Conservation (phyloP, 139 green algal genomes). For the Bryopsis sp. region DNA sequence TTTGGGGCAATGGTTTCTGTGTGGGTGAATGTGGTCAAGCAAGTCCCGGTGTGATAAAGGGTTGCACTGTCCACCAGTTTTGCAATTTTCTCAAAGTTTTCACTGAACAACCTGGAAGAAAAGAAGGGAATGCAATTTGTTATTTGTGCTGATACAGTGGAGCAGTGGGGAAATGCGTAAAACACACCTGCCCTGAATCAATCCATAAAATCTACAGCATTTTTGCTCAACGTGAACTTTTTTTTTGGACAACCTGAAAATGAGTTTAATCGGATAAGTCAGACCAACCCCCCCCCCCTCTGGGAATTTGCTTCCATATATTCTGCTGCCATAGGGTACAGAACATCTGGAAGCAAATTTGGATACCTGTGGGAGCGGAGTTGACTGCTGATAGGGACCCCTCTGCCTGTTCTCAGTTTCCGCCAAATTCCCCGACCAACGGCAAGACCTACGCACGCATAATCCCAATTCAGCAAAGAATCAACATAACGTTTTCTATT, state of each 20-base stretch:
- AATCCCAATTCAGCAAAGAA: background rate
- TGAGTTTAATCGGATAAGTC: too few relatives aligned
- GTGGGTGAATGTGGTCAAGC: constrained; percentile 18
- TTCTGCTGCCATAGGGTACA: too few relatives aligned
- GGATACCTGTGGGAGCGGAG: constrained; percentile 31
- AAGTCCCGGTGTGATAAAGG: constrained; percentile 38
- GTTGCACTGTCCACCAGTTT: constrained; percentile 34
- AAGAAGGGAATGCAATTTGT: background rate
- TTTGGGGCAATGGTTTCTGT: background rate
- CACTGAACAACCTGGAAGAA: constrained; percentile 21
- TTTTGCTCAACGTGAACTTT: too few relatives aligned
- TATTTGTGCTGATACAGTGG: background rate
- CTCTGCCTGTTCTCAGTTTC: constrained; percentile 28
- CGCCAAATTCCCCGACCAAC: constrained; percentile 41
- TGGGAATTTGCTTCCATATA: too few relatives aligned
- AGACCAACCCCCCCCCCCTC: too few relatives aligned
- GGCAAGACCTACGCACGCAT: constrained; percentile 24
- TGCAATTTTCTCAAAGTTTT: constrained; percentile 29
- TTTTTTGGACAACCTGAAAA: too few relatives aligned
- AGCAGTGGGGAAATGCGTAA: background rate
- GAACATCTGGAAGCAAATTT: too few relatives aligned
- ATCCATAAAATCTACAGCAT: constrained; percentile 4
- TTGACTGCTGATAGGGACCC: constrained; percentile 32
- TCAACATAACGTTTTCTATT: too few relatives aligned
- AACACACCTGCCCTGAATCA: background rate